These are phyloP conservation scores for Hawksworthiomyces lignivorus DNA, from an alignment of 2,329 filamentous ascomycete species.

Conservation along the genomic window DNA sequence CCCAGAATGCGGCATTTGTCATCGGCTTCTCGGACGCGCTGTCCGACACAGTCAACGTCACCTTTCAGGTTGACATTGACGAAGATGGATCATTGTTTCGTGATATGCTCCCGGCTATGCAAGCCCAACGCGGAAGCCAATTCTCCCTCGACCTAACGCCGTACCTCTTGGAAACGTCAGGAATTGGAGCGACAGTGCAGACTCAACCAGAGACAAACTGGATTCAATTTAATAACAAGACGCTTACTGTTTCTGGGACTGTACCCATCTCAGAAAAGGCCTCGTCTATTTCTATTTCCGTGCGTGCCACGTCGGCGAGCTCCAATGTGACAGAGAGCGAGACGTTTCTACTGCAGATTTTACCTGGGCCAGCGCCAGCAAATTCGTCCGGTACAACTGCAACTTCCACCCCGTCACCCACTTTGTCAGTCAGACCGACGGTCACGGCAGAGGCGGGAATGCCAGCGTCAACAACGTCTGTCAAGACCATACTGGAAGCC, in stretches of 20 bases:
- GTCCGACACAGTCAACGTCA: slow-evolving; percentile 50
- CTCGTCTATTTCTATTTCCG: slow-evolving; percentile 18
- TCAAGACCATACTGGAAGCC: slow-evolving; percentile 31
- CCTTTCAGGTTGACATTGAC: slow-evolving; percentile 31
- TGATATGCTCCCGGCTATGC: slow-evolving; percentile 30
- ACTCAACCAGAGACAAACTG: slow-evolving; percentile 32
- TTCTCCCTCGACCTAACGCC: slow-evolving; percentile 35
- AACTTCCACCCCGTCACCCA: slow-evolving; percentile 3
- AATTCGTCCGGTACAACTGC: slow-evolving; percentile 17
- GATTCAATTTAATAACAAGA: slow-evolving; percentile 29
- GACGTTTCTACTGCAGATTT: slow-evolving; percentile 29
- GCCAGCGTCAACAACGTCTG: background rate
- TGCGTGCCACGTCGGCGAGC: slow-evolving; percentile 26
- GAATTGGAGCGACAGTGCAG: slow-evolving; percentile 29
- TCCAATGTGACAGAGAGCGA: slow-evolving; percentile 29
- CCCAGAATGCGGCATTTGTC: slow-evolving; percentile 53
- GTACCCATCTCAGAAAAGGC: slow-evolving; percentile 28
- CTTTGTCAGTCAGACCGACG: too few relatives aligned
- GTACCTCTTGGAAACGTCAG: slow-evolving; percentile 33
- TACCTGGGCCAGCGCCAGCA: slow-evolving; percentile 17
- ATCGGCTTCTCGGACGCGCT: slow-evolving; percentile 53
- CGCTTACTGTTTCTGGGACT: slow-evolving; percentile 31
- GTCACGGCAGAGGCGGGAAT: slow-evolving; percentile 13
- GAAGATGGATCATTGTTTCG: slow-evolving; percentile 30
- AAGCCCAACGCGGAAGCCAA: slow-evolving; percentile 31